Percentiles rank a stretch among this genome's conserved stretches.
These are phyloP conservation scores for Petunia secreta DNA, from an alignment of 257 asterid species.

Conservation along the genomic window DNA sequence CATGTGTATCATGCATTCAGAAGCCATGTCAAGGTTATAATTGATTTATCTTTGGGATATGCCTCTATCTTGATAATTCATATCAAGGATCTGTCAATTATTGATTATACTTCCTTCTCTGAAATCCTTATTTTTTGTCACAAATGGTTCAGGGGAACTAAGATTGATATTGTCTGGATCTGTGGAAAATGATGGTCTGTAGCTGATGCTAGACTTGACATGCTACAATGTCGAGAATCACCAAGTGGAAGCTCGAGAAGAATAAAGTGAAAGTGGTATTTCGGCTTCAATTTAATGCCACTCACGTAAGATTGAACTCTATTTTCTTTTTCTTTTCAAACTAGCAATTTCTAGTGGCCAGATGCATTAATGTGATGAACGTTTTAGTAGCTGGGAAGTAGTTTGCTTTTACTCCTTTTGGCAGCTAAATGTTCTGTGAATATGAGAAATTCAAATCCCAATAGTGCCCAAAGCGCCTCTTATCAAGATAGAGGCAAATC, in stretches of 20 bases:
- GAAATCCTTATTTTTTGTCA: background rate
- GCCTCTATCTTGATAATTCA: background rate
- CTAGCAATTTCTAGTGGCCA: constrained; percentile 5
- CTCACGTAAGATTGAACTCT: constrained; percentile 62
- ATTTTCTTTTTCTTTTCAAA: constrained; percentile 15
- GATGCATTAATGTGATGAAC: constrained; percentile 7
- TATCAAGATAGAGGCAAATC: constrained; percentile 11
- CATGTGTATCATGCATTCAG: background rate
- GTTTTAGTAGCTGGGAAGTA: constrained; percentile 9
- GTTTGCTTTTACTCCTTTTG: background rate
- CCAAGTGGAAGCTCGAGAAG: constrained; percentile 98
- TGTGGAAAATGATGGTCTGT: constrained; percentile 28
- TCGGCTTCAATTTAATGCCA: constrained; percentile 97
- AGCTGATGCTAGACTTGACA: constrained; percentile 50
- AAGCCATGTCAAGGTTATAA: background rate
- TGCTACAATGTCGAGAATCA: constrained; percentile 77
- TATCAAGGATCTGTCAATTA: background rate
- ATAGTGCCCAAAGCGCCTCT: constrained; percentile 12
- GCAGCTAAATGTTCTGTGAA: background rate
- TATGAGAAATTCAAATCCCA: background rate
- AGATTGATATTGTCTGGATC: constrained; percentile 27
- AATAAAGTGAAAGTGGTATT: constrained; percentile 96
- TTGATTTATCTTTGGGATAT: constrained; percentile 7
- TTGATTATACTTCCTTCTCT: background rate
- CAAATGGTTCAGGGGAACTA: constrained; percentile 25